Conservation (phyloP, 352 stramenopile genomes). For the Thraustochytrium sp. region DNA sequence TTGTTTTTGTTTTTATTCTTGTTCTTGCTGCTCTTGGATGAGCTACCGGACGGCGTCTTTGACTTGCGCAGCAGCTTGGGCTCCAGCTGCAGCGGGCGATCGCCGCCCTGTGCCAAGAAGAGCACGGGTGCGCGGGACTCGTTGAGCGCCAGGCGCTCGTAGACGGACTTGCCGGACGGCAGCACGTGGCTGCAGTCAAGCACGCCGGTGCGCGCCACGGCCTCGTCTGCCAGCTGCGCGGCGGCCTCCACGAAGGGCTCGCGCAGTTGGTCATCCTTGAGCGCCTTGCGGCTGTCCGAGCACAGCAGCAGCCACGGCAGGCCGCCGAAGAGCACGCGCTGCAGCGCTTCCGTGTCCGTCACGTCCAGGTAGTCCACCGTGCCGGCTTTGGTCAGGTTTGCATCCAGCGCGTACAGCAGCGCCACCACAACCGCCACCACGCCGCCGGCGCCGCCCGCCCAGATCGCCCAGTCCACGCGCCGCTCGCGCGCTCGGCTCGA, state of each 20-base stretch:
- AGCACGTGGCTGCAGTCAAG: conserved; percentile 19
- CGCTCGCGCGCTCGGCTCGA: background rate
- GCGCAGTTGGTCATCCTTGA: conserved; percentile 32
- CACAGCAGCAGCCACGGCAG: conserved; percentile 25
- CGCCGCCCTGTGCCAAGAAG: conserved; percentile 27
- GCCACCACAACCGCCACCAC: background rate
- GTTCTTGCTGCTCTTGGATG: background rate
- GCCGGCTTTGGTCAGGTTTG: background rate
- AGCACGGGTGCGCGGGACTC: background rate
- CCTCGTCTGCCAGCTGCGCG: background rate
- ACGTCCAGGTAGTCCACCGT: background rate
- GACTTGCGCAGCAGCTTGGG: conserved; percentile 8
- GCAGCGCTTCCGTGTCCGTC: background rate
- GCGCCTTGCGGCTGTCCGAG: background rate
- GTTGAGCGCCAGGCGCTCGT: conserved; percentile 21
- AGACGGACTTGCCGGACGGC: background rate
- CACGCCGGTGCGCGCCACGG: background rate
- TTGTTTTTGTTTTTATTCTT: background rate
- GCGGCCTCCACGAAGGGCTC: background rate
- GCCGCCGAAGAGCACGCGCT: conserved; percentile 6
- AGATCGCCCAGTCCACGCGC: background rate
- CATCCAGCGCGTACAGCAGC: background rate
- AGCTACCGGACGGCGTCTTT: background rate
- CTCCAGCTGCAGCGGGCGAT: conserved; percentile 20
- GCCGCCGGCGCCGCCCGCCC: background rate